A percentile compares a stretch with the other conserved stretches of the same genome.
phyloP scores from a whole-genome alignment of 495 filamentous ascomycete genomes.

The Darksidea phi region DNA sequence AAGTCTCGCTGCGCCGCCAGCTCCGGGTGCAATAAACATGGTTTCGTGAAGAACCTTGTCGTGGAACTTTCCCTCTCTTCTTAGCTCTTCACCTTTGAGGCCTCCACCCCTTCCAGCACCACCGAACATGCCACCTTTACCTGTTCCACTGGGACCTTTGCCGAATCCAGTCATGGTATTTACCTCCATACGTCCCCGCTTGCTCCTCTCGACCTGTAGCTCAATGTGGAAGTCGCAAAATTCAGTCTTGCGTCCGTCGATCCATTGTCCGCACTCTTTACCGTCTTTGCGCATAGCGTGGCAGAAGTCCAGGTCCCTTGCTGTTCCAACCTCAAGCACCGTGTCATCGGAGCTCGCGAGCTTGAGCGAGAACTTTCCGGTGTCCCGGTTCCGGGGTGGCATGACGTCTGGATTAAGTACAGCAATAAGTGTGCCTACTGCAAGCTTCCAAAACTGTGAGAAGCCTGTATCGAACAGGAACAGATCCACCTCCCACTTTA shows the following conservation, averaged over 20 bases:
- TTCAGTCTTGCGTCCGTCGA: conserved; percentile 82
- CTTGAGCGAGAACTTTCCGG: conserved; percentile 77
- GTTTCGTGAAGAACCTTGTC: conserved; percentile 49
- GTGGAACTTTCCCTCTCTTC: conserved; percentile 54
- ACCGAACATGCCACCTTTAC: conserved; percentile 39
- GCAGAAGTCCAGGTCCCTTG: conserved; percentile 86
- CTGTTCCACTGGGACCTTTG: conserved; percentile 23
- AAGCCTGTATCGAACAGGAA: conserved; percentile 92
- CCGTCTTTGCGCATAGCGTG: conserved; percentile 82
- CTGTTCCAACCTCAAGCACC: conserved; percentile 81
- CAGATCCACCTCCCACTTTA: conserved; percentile 87
- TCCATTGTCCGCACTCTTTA: conserved; percentile 74
- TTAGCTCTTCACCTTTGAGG: conserved; percentile 37
- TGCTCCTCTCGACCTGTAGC: conserved; percentile 67
- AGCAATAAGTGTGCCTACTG: conserved; percentile 80
- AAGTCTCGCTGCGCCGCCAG: conserved; percentile 57
- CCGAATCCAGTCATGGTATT: conserved; percentile 58
- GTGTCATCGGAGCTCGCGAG: conserved; percentile 82
- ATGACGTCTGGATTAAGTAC: conserved; percentile 92
- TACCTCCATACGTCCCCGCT: conserved; percentile 73
- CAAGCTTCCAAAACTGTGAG: conserved; percentile 84
- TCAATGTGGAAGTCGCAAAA: conserved; percentile 94
- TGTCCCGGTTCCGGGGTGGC: conserved; percentile 76
- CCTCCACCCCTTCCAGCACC: conserved; percentile 31
- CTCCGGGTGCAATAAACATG: conserved; percentile 37